phyloP scores from a whole-genome alignment of 805 yeast genomes.

The Candida dajiaensis region DNA sequence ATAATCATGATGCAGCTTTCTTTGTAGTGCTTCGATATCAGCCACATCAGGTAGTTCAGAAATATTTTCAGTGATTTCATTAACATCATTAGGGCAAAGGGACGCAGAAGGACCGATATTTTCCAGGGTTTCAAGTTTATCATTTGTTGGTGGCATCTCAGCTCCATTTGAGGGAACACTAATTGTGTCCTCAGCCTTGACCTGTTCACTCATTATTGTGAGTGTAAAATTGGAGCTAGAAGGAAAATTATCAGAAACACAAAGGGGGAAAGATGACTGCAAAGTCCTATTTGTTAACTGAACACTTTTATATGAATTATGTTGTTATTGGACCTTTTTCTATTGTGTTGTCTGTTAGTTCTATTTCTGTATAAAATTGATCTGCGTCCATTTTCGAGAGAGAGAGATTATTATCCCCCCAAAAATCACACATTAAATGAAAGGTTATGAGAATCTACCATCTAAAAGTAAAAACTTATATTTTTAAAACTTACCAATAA shows the following conservation, averaged over 20 bases:
- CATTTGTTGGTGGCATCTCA: not conserved
- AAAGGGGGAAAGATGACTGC: no score
- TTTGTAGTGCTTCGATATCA: slow-evolving; percentile 18
- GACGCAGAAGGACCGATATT: not conserved
- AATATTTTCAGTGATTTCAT: slow-evolving; percentile 3
- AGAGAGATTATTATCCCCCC: no score
- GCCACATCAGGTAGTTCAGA: slow-evolving; percentile 8
- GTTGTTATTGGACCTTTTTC: no score
- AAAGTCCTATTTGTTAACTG: no score
- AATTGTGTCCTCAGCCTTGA: not conserved
- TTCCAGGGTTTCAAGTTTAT: not conserved
- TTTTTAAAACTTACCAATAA: no score
- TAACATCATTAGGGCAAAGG: not conserved
- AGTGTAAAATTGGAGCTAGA: not conserved
- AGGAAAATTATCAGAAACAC: no score
- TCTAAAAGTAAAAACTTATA: not conserved
- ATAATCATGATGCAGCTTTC: slow-evolving; percentile 26
- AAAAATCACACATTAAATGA: not conserved
- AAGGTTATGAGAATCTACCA: no score
- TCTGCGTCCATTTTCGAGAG: not conserved
- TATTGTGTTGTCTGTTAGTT: not conserved
- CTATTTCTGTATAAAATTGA: not conserved
- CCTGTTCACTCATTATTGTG: not conserved
- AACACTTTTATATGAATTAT: no score
- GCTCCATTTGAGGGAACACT: not conserved